These are phyloP conservation scores for Myxozyma kluyveri DNA, from an alignment of 805 yeast species.

Conservation along the genomic window DNA sequence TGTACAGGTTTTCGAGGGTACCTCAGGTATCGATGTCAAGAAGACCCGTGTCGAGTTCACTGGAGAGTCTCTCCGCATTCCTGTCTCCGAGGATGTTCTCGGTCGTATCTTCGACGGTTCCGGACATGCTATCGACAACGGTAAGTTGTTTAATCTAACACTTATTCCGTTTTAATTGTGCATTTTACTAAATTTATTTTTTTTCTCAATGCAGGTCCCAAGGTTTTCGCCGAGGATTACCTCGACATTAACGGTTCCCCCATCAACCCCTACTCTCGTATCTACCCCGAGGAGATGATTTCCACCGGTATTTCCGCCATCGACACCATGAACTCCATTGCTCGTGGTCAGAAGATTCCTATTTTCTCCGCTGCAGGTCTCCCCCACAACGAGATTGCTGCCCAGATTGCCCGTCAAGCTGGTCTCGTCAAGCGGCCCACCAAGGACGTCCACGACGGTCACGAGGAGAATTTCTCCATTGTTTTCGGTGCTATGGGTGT, in stretches of 20 bases:
- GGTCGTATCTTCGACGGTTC: constrained; percentile 99
- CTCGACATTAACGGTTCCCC: constrained; percentile 98
- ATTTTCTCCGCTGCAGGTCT: constrained; percentile 98
- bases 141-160: constrained; percentile 4
- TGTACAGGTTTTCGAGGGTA: constrained; percentile 83
- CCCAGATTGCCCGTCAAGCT: constrained; percentile 99
- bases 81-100: constrained; percentile 94
- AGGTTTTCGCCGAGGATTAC: constrained; percentile 97
- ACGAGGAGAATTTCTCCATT: constrained; percentile 97
- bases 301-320: constrained; percentile 98
- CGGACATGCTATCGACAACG: constrained; percentile 93
- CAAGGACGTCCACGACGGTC: constrained; percentile 99
- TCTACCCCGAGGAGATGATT: constrained; percentile 99
- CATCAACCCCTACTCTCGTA: constrained; percentile 96
- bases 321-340: constrained; percentile 99
- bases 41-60: constrained; percentile 97
- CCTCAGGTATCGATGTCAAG: constrained; percentile 97
- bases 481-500: constrained; percentile 99
- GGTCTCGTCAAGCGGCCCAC: constrained; percentile 95
- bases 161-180: neutral
- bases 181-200: too few species aligned
- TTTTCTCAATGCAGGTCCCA: constrained; percentile 66
- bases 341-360: constrained; percentile 99
- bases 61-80: constrained; percentile 86
- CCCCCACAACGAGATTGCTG: constrained; percentile 99